Conservation (phyloP, 2,329 filamentous ascomycete genomes). For the Fusarium tanahbumbuense region DNA sequence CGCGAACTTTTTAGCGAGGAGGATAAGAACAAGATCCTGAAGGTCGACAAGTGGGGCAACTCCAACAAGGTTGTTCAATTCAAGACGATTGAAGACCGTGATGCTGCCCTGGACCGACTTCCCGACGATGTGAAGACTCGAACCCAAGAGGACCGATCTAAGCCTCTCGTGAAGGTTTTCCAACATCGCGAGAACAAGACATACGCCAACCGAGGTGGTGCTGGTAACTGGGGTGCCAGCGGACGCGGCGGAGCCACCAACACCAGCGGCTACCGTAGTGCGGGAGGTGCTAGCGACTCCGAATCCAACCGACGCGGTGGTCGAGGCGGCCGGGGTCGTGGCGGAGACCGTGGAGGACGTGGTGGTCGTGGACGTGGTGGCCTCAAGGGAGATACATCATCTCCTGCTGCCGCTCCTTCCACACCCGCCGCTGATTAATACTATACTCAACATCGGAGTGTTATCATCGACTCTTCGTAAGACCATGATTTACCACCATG, state of each 20-base stretch:
- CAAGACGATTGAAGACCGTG: constrained; percentile 81
- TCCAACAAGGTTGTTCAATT: constrained; percentile 90
- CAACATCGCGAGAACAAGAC: constrained; percentile 72
- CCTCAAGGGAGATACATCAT: constrained; percentile 69
- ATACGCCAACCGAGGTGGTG: constrained; percentile 70
- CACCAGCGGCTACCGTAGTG: constrained; percentile 85
- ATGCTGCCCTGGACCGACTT: constrained; percentile 79
- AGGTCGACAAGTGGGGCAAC: constrained; percentile 81
- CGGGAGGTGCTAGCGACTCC: constrained; percentile 78
- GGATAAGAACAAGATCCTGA: constrained; percentile 82
- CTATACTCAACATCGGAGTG: constrained; percentile 22
- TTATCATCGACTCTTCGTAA: constrained; percentile 30
- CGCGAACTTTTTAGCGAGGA: constrained; percentile 85
- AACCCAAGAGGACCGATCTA: constrained; percentile 77
- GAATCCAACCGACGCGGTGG: constrained; percentile 68
- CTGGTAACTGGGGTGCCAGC: constrained; percentile 75
- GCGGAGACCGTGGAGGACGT: constrained; percentile 67
- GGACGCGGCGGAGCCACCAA: constrained; percentile 68
- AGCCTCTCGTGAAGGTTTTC: constrained; percentile 86
- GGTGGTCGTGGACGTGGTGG: constrained; percentile 68
- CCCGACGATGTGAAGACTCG: constrained; percentile 81
- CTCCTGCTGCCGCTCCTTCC: constrained; percentile 64
- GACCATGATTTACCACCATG: constrained; percentile 28
- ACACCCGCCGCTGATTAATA: constrained; percentile 58
- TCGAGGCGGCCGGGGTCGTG: constrained; percentile 68